Evolutionary conservation across 1,139 yeast genomes (phyloP).

Genomic region (Yamadazyma dendronema): DNA sequence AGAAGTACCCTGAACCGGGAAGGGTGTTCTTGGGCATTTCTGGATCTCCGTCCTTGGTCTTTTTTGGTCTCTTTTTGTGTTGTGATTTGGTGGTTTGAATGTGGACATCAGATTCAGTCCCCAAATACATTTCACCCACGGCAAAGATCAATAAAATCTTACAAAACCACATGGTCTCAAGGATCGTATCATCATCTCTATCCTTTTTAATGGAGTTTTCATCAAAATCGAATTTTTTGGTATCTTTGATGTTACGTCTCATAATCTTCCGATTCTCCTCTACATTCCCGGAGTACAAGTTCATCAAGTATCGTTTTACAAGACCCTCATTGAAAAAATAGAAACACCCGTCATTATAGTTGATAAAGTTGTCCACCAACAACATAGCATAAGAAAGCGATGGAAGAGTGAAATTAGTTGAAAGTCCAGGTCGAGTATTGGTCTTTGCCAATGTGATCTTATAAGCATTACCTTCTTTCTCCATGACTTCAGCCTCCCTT

Average conservation of each 20-base stretch:
- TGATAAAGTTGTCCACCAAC: conserved; percentile 71
- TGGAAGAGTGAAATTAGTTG: conserved; percentile 70
- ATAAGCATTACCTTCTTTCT: conserved; percentile 74
- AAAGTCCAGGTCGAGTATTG: conserved; percentile 63
- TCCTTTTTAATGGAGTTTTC: conserved; percentile 45
- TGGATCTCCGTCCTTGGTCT: conserved; percentile 16
- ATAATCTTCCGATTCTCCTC: conserved; percentile 40
- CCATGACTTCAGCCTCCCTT: conserved; percentile 49
- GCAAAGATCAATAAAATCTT: conserved; percentile 74
- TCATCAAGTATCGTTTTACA: conserved; percentile 62
- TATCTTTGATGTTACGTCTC: conserved; percentile 28
- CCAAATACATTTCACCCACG: conserved; percentile 81
- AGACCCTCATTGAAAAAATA: conserved; percentile 83
- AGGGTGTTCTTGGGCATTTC: conserved; percentile 36
- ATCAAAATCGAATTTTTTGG: conserved; percentile 30
- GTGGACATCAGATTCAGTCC: conserved; percentile 56
- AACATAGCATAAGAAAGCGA: conserved; percentile 75
- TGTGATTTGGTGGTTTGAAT: conserved; percentile 24
- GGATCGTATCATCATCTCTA: conserved; percentile 54
- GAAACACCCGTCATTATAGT: conserved; percentile 81
- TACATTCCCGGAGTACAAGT: conserved; percentile 52
- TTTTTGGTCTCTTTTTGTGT: conserved; percentile 37
- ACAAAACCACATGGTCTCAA: conserved; percentile 81
- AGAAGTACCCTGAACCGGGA: conserved; percentile 77
- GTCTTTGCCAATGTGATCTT: conserved; percentile 66